These are phyloP conservation scores for Bruguiera hainesii DNA, from an alignment of 441 rosid genomes.

Conservation along the genomic window DNA sequence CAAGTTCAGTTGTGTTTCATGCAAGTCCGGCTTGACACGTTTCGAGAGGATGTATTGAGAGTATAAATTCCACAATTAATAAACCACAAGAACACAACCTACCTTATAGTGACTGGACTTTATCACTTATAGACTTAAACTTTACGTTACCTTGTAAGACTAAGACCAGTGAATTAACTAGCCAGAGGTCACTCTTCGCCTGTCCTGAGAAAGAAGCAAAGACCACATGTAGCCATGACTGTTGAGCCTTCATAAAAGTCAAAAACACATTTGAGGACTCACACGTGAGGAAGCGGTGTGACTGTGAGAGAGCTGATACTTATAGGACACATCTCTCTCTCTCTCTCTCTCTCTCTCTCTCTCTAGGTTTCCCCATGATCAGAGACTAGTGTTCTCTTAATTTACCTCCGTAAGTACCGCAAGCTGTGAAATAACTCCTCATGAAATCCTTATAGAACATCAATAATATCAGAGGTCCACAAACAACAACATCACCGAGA, in stretches of 20 bases:
- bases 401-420: not conserved
- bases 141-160: too few relatives aligned
- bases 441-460: slow-evolving; percentile 19
- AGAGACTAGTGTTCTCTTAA: not conserved
- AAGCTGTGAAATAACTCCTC: not conserved
- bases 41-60: too few relatives aligned
- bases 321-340: slow-evolving; percentile 13
- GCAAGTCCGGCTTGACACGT: too few relatives aligned
- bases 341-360: slow-evolving; percentile 1
- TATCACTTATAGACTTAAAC: too few relatives aligned
- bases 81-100: too few relatives aligned
- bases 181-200: not conserved
- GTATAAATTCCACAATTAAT: too few relatives aligned
- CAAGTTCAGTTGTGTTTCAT: too few relatives aligned
- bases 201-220: slow-evolving; percentile 30
- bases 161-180: not conserved
- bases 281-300: slow-evolving; percentile 61
- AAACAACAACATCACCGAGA: slow-evolving; percentile 12
- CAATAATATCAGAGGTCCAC: slow-evolving; percentile 7
- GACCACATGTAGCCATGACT: slow-evolving; percentile 38
- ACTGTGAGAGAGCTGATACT: slow-evolving; percentile 44
- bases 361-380: not conserved
- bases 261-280: slow-evolving; percentile 37
- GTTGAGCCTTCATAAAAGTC: slow-evolving; percentile 28
- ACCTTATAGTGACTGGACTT: too few relatives aligned